These are phyloP conservation scores for Ophiostoma pallidulum DNA, from an alignment of 2,329 filamentous ascomycete species.

Conservation along the genomic window DNA sequence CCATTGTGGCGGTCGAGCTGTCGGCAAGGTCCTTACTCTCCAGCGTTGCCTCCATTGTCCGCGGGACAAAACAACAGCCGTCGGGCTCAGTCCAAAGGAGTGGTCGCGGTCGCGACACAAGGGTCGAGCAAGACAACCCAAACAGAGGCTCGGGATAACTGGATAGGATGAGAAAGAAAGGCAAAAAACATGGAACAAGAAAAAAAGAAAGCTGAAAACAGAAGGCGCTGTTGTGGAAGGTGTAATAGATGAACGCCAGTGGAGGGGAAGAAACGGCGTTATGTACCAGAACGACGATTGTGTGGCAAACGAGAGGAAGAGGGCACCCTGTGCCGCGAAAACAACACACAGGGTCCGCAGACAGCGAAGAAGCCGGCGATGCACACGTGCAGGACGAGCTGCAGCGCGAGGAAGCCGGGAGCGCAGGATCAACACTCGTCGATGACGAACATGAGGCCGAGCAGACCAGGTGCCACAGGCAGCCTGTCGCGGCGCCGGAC, in stretches of 20 bases:
- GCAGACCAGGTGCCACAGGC: conserved; percentile 5
- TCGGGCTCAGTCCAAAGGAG: too few relatives aligned
- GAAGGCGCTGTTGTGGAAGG: not conserved
- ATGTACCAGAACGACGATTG: too few relatives aligned
- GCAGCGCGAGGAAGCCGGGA: not conserved
- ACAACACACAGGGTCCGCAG: too few relatives aligned
- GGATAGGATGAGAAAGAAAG: not conserved
- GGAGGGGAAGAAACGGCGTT: not conserved
- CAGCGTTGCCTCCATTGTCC: too few relatives aligned
- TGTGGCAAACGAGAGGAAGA: too few relatives aligned
- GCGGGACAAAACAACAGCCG: too few relatives aligned
- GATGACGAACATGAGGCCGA: not conserved
- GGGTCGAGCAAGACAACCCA: too few relatives aligned
- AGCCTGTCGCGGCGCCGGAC: not conserved
- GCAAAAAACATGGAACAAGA: not conserved
- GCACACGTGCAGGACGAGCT: not conserved
- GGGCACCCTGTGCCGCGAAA: too few relatives aligned
- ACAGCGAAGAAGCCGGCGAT: not conserved
- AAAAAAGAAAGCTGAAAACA: not conserved
- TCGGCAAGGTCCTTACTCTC: too few relatives aligned
- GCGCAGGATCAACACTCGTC: conserved; percentile 17
- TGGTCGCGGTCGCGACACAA: too few relatives aligned
- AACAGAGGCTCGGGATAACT: too few relatives aligned
- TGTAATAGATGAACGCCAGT: not conserved
- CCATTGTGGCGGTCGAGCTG: too few relatives aligned